Conservation (phyloP, 352 stramenopile genomes). For the Pythium monospermum region DNA sequence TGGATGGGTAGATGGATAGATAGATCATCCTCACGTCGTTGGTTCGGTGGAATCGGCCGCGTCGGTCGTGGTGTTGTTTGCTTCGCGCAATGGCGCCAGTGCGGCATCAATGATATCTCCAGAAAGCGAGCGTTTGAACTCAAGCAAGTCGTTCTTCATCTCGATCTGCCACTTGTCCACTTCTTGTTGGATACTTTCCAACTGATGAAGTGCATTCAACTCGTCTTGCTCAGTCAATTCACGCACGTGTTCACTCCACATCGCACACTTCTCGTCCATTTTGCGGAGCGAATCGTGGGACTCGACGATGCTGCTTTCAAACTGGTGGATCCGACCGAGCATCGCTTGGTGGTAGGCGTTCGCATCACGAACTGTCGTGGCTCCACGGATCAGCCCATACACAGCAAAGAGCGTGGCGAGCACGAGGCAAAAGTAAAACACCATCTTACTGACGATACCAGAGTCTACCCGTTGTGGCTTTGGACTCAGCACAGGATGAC, state of each 20-base stretch:
- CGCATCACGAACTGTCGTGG: constrained; percentile 45
- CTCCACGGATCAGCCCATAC: constrained; percentile 43
- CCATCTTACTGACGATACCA: constrained; percentile 23
- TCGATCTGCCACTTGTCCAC: constrained; percentile 71
- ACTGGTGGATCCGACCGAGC: constrained; percentile 44
- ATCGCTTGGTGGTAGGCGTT: constrained; percentile 62
- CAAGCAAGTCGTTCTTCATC: constrained; percentile 60
- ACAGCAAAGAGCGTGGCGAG: constrained; percentile 46
- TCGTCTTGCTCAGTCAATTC: constrained; percentile 68
- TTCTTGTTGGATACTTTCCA: constrained; percentile 61
- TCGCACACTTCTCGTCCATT: constrained; percentile 59
- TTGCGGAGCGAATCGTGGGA: constrained; percentile 59
- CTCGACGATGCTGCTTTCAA: constrained; percentile 61
- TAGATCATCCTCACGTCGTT: neutral
- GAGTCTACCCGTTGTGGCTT: constrained; percentile 5
- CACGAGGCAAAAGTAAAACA: constrained; percentile 31
- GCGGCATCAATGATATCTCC: constrained; percentile 45
- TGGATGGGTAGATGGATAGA: neutral
- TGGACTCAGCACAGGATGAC: constrained; percentile 5
- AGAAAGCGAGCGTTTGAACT: constrained; percentile 56
- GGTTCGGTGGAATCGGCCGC: neutral
- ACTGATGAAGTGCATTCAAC: constrained; percentile 43
- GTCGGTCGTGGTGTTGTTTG: constrained; percentile 22
- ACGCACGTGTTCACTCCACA: constrained; percentile 74
- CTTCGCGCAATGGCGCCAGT: constrained; percentile 34